These are phyloP conservation scores for Ophiostoma perfectum DNA, from an alignment of 2,329 filamentous ascomycete species.

Conservation along the genomic window DNA sequence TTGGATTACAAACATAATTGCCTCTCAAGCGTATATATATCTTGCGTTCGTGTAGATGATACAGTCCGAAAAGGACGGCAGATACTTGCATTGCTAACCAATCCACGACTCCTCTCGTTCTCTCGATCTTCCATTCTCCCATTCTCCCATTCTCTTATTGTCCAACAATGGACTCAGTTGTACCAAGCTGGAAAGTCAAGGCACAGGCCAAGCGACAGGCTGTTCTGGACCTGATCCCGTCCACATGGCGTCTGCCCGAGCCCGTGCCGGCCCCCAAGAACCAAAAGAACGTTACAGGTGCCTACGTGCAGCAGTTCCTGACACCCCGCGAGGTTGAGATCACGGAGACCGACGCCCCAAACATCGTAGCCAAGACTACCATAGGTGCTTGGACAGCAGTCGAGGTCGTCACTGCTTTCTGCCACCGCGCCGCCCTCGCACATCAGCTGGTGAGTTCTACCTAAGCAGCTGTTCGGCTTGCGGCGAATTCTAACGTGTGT, in stretches of 20 bases:
- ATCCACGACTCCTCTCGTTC: no score
- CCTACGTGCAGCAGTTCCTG: conserved; percentile 6
- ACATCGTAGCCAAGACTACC: neutral
- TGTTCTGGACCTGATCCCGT: conserved; percentile 20
- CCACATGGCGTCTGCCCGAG: conserved; percentile 17
- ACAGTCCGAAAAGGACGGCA: no score
- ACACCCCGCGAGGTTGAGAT: conserved; percentile 14
- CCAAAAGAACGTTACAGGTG: neutral
- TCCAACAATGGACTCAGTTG: neutral
- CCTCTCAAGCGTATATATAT: no score
- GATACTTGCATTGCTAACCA: no score
- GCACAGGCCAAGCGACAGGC: conserved; percentile 20
- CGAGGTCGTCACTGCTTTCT: conserved; percentile 24
- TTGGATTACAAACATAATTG: no score
- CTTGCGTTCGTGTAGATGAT: no score
- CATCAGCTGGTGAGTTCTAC: conserved; percentile 16
- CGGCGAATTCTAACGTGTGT: no score
- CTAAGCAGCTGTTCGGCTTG: no score
- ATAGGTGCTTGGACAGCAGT: neutral
- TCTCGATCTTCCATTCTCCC: no score
- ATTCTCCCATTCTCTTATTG: no score
- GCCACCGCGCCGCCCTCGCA: conserved; percentile 22
- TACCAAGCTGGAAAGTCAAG: conserved; percentile 18
- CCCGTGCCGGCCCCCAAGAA: conserved; percentile 13
- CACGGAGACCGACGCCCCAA: conserved; percentile 13